phyloP scores from a whole-genome alignment of 108 stramenopile species.

The Tribonema minus region DNA sequence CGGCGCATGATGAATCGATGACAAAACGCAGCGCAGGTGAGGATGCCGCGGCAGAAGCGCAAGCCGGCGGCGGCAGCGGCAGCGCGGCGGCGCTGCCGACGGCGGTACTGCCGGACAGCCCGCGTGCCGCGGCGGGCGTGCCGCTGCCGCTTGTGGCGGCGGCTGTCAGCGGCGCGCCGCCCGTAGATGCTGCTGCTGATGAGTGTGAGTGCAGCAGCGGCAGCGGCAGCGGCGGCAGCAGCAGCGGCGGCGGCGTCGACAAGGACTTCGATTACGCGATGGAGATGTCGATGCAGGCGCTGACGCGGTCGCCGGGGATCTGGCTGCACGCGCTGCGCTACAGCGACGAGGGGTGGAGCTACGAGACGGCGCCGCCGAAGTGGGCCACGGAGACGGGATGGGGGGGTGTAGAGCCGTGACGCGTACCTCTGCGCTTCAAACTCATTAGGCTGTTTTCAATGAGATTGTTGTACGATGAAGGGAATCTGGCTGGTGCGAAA shows the following conservation, averaged over 20 bases:
- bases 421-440: too few relatives aligned
- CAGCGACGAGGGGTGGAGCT: slow-evolving; percentile 3
- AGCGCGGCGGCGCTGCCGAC: neutral
- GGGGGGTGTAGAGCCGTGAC: too few relatives aligned
- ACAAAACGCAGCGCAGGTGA: slow-evolving; percentile 7
- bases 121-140: neutral
- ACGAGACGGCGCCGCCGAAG: slow-evolving; percentile 8
- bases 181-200: neutral
- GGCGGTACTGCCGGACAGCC: neutral
- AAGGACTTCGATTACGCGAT: too few relatives aligned
- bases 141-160: neutral
- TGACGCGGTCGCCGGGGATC: too few relatives aligned
- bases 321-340: slow-evolving; percentile 39
- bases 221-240: neutral
- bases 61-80: neutral
- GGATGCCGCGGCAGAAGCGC: neutral
- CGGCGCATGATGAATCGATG: too few relatives aligned
- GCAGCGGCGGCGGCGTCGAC: too few relatives aligned
- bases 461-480: too few relatives aligned
- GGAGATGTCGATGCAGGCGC: too few relatives aligned
- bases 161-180: neutral
- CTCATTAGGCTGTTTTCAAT: too few relatives aligned
- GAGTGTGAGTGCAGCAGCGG: neutral
- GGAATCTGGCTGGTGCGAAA: too few relatives aligned
- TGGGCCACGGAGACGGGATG: too few relatives aligned